Percentiles rank a stretch among this genome's conserved stretches.
Conservation (phyloP, 1,139 yeast species). For the Yamadazyma siamensis region DNA sequence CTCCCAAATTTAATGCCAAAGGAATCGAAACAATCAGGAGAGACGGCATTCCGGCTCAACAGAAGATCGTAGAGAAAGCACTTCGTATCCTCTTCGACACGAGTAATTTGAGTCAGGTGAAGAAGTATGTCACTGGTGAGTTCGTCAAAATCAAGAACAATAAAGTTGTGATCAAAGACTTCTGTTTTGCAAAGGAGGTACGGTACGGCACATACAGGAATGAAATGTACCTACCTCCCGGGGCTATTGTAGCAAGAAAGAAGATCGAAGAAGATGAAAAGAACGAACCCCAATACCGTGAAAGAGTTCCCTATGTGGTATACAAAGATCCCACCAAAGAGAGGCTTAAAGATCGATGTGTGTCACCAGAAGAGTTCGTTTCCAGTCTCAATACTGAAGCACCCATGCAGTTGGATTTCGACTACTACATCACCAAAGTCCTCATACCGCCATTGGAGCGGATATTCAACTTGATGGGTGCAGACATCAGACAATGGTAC, state of each 20-base stretch:
- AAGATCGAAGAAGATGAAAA: slow-evolving; percentile 63
- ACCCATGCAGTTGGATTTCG: slow-evolving; percentile 61
- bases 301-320: slow-evolving; percentile 85
- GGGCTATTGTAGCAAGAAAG: slow-evolving; percentile 74
- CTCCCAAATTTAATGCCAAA: slow-evolving; percentile 84
- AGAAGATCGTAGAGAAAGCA: slow-evolving; percentile 70
- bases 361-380: slow-evolving; percentile 72
- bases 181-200: slow-evolving; percentile 90
- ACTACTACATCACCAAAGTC: slow-evolving; percentile 79
- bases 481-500: slow-evolving; percentile 75
- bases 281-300: slow-evolving; percentile 82
- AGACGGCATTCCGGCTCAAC: slow-evolving; percentile 94
- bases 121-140: slow-evolving; percentile 58
- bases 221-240: slow-evolving; percentile 77
- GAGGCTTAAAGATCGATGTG: slow-evolving; percentile 73
- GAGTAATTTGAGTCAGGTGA: slow-evolving; percentile 66
- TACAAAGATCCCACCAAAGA: slow-evolving; percentile 62
- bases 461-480: slow-evolving; percentile 78
- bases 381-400: slow-evolving; percentile 28
- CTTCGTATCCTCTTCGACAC: slow-evolving; percentile 70
- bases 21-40: slow-evolving; percentile 93
- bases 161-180: slow-evolving; percentile 69
- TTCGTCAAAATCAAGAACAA: slow-evolving; percentile 63
- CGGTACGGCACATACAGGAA: slow-evolving; percentile 78
- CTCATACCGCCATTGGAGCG: slow-evolving; percentile 88